These are phyloP conservation scores for Cucumis hystrix DNA, from an alignment of 306 rosid genomes.

Conservation along the genomic window DNA sequence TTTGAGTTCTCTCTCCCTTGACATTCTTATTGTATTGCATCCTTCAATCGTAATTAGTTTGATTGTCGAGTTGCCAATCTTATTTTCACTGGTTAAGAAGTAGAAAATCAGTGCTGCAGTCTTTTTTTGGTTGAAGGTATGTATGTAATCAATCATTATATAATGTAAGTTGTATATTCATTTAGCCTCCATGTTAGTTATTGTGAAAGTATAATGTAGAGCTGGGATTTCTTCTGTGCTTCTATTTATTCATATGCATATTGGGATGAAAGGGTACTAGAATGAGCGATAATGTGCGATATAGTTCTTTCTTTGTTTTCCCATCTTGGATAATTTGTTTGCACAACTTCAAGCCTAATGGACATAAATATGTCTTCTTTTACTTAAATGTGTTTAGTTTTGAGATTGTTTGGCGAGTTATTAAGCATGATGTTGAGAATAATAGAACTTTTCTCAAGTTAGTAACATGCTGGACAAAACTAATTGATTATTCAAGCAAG, in stretches of 20 bases:
- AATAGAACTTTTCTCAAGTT: neutral
- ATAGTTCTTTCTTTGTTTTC: neutral
- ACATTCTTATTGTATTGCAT: conserved; percentile 14
- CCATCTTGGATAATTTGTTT: neutral
- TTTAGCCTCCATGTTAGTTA: neutral
- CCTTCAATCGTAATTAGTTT: conserved; percentile 3
- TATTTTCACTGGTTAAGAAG: conserved; percentile 8
- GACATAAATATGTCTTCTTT: neutral
- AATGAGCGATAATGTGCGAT: neutral
- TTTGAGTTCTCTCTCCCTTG: conserved; percentile 7
- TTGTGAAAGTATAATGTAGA: neutral
- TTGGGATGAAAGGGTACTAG: neutral
- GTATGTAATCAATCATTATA: neutral
- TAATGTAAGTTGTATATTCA: neutral
- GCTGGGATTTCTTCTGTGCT: conserved; percentile 1
- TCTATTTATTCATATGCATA: neutral
- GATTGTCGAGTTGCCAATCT: conserved; percentile 10
- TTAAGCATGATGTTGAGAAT: neutral
- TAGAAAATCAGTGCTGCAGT: neutral
- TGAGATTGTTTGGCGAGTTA: neutral
- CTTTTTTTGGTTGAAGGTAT: neutral
- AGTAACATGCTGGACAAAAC: neutral
- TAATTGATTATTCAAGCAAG: neutral
- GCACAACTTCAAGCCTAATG: neutral
- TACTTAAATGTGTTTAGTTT: neutral